Percentiles rank a stretch among this genome's conserved stretches.
These are phyloP conservation scores for Komagataella pseudopastoris DNA, from an alignment of 805 yeast species.

Conservation along the genomic window DNA sequence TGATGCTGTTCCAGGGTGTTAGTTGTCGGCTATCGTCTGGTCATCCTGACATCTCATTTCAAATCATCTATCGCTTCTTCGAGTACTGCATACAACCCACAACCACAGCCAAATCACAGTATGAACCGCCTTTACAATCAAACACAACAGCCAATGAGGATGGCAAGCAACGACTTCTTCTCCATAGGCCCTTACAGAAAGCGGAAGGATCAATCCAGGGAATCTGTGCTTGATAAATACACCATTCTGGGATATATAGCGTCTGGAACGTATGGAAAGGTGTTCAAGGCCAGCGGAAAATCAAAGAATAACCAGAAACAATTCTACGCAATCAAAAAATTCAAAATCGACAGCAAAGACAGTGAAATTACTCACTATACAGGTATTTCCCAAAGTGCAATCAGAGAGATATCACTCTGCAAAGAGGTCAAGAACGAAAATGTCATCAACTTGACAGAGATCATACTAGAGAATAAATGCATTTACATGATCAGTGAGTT, in stretches of 20 bases:
- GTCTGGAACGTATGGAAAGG: slow-evolving; percentile 95
- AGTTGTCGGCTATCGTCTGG: neutral
- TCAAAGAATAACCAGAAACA: slow-evolving; percentile 12
- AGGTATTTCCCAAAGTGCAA: slow-evolving; percentile 92
- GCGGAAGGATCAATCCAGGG: slow-evolving; percentile 51
- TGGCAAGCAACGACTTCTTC: slow-evolving; percentile 41
- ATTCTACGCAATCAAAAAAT: slow-evolving; percentile 83
- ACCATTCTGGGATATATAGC: slow-evolving; percentile 92
- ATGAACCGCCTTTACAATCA: slow-evolving; percentile 23
- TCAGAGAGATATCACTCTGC: slow-evolving; percentile 92
- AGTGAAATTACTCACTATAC: slow-evolving; percentile 76
- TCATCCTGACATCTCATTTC: neutral
- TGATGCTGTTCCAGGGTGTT: neutral
- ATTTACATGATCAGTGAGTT: slow-evolving; percentile 93
- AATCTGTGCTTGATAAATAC: slow-evolving; percentile 72
- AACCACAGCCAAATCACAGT: slow-evolving; percentile 20
- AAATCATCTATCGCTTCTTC: neutral
- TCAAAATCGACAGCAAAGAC: slow-evolving; percentile 87
- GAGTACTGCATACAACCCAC: slow-evolving; percentile 20
- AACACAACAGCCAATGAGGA: slow-evolving; percentile 30
- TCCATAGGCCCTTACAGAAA: slow-evolving; percentile 45
- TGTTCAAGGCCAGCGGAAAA: slow-evolving; percentile 69
- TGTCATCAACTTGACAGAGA: slow-evolving; percentile 68
- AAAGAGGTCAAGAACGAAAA: slow-evolving; percentile 74
- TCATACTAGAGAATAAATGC: slow-evolving; percentile 74